Percentiles rank a stretch among this genome's conserved stretches.
These are phyloP conservation scores for Fusarium heterosporum DNA, from an alignment of 2,329 filamentous ascomycete species.

Conservation along the genomic window DNA sequence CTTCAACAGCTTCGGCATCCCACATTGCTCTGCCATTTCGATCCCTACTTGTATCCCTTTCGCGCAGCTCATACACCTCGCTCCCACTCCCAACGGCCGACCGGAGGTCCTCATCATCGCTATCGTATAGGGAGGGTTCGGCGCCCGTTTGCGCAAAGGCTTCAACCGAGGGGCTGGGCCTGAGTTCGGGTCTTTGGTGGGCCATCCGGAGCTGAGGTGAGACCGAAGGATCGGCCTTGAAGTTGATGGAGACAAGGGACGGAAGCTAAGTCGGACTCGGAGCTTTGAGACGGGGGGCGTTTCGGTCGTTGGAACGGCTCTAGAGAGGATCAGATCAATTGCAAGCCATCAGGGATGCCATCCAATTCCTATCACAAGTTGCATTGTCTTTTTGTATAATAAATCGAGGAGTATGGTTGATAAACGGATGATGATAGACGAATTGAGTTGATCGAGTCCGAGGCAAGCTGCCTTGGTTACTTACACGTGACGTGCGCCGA, in stretches of 20 bases:
- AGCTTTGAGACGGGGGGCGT: neutral
- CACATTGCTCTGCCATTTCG: constrained; percentile 30
- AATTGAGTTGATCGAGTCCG: constrained; percentile 1
- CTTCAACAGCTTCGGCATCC: constrained; percentile 36
- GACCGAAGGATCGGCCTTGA: neutral
- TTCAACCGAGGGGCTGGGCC: constrained; percentile 42
- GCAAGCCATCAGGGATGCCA: constrained; percentile 24
- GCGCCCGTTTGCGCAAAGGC: constrained; percentile 57
- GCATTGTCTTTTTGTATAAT: constrained; percentile 27
- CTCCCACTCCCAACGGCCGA: constrained; percentile 47
- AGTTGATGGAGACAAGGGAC: neutral
- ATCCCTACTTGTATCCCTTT: constrained; percentile 27
- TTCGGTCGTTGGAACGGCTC: constrained; percentile 3
- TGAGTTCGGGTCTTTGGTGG: constrained; percentile 37
- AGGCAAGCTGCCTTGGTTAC: constrained; percentile 30
- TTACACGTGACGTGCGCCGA: constrained; percentile 37
- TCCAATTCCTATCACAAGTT: constrained; percentile 16
- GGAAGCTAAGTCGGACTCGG: constrained; percentile 3
- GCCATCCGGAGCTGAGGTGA: constrained; percentile 38
- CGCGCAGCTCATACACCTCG: constrained; percentile 52
- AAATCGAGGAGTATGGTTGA: neutral
- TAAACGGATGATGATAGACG: neutral
- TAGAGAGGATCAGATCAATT: constrained; percentile 2
- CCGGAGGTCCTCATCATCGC: constrained; percentile 52
- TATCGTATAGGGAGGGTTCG: constrained; percentile 53